Evolutionary conservation across 768 basidiomycete genomes (phyloP).

Genomic region (button mushroom (Agaricus bisporus)): DNA sequence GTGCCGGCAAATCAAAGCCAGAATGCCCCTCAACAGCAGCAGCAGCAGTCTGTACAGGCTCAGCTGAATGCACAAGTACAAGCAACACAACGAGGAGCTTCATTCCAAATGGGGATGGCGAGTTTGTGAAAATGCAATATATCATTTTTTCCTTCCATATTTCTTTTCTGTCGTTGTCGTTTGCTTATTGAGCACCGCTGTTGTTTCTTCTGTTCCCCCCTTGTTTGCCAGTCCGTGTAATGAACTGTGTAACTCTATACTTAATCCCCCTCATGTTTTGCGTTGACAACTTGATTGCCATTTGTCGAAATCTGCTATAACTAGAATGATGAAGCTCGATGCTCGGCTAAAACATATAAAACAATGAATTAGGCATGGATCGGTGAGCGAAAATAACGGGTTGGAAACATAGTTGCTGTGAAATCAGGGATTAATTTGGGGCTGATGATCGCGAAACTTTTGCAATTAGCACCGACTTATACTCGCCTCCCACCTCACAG

Average conservation of each 20-base stretch:
- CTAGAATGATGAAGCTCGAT: constrained; percentile 1
- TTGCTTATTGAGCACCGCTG: constrained; percentile 4
- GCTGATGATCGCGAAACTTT: constrained; percentile 20
- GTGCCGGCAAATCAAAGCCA: constrained; percentile 13
- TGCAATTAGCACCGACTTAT: not conserved
- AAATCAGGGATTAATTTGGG: constrained; percentile 12
- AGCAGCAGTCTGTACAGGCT: constrained; percentile 17
- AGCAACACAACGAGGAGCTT: constrained; percentile 33
- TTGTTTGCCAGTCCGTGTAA: constrained; percentile 12
- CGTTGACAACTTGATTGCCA: constrained; percentile 12
- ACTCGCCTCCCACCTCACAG: not conserved
- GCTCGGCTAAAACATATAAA: not conserved
- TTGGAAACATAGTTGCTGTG: not conserved
- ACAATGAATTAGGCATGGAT: not conserved
- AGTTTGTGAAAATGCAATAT: constrained; percentile 31
- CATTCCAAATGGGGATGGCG: constrained; percentile 49
- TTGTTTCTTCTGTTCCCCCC: constrained; percentile 3
- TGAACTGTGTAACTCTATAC: constrained; percentile 14
- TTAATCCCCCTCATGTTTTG: constrained; percentile 15
- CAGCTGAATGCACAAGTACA: constrained; percentile 34
- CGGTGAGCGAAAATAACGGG: not conserved
- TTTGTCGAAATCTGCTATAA: constrained; percentile 4
- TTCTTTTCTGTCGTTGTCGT: constrained; percentile 5
- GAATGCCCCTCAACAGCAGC: constrained; percentile 2
- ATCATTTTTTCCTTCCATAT: constrained; percentile 11